Evolutionary conservation across 2,329 filamentous ascomycete genomes (phyloP).

Genomic region (Sporothrix inflata): DNA sequence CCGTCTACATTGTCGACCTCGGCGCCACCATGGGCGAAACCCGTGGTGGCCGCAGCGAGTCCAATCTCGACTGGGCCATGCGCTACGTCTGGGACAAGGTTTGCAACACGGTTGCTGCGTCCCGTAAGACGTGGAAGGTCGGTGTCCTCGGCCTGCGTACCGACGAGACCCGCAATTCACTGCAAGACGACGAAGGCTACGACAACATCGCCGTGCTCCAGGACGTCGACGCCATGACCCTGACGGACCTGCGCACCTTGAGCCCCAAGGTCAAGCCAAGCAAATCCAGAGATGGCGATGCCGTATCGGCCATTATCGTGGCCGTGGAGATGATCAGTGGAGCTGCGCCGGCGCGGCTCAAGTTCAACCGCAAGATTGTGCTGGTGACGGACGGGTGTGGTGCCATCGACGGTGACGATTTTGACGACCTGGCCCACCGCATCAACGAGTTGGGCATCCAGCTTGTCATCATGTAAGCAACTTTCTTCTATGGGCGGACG

Average conservation of each 20-base stretch:
- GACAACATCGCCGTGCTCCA: constrained; percentile 81
- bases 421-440: constrained; percentile 71
- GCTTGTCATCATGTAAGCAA: constrained; percentile 71
- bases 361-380: constrained; percentile 79
- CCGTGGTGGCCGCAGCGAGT: constrained; percentile 70
- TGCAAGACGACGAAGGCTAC: constrained; percentile 71
- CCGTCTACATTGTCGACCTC: constrained; percentile 87
- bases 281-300: constrained; percentile 71
- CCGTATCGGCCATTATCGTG: constrained; percentile 83
- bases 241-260: constrained; percentile 71
- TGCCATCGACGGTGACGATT: constrained; percentile 70
- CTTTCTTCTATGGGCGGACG: background rate
- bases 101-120: constrained; percentile 67
- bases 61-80: constrained; percentile 87
- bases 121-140: constrained; percentile 72
- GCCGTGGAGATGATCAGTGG: constrained; percentile 81
- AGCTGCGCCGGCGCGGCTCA: constrained; percentile 76
- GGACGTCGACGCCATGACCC: constrained; percentile 60
- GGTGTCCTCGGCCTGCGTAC: constrained; percentile 86
- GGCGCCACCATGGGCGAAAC: constrained; percentile 80
- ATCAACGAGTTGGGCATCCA: constrained; percentile 78
- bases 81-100: constrained; percentile 95
- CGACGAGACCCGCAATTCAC: constrained; percentile 70
- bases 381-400: constrained; percentile 83
- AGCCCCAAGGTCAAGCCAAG: constrained; percentile 68